Base-by-base conservation (phyloP, 2,329 filamentous ascomycete species). In the Elsinoe batatas region DNA sequence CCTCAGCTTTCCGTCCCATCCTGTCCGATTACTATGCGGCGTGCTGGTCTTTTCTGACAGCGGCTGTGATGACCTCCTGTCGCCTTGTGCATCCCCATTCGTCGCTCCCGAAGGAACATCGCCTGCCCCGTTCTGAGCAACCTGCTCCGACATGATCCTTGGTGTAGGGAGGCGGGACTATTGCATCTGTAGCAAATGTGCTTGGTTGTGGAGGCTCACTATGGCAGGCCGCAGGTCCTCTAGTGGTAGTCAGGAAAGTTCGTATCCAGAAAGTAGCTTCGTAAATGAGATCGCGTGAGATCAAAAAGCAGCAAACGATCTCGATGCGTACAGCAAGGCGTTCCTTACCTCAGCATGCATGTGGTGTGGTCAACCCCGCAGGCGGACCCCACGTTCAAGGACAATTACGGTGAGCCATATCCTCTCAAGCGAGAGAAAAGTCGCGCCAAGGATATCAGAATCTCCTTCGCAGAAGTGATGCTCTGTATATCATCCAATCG, bases 1-100 rank as follows among this genome's bases (percentile, higher is more conserved):
- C 37, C 88, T 79, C 58, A 91, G 76, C 72, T 91, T 91, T 60
- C 88, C 88, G 69, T 91, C 88, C 88, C 88, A 91, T 59, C 88
- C 88, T 7, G 64, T 64, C 51, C 62, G 62, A 54, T 61, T 63
- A 32, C 53, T 55, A 26, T 55, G 53, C 53, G 53, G 53, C 22
- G 53, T 35, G 40, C 53, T 55, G 2, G 38, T 55, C 53, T 55
- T 55, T 20, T 55, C 53, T 4, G 53, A 55, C 26, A 55, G 18
- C 7, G 53, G 38, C 18, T 55, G 53, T 20, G 53, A 55, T 7
- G 53, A 55, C 17, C 47, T n/a, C 18, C 33, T 51, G 6, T 51
- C 47, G 18, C n/a, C 17, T 33, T 51, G 47, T 11, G 47, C 18
- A 13, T n/a, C 15, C 6, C 33, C 47, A 26, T 51, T 51, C 7